Conservation (phyloP, 1,284 basidiomycete species). For the Ganoderma leucocontextum region DNA sequence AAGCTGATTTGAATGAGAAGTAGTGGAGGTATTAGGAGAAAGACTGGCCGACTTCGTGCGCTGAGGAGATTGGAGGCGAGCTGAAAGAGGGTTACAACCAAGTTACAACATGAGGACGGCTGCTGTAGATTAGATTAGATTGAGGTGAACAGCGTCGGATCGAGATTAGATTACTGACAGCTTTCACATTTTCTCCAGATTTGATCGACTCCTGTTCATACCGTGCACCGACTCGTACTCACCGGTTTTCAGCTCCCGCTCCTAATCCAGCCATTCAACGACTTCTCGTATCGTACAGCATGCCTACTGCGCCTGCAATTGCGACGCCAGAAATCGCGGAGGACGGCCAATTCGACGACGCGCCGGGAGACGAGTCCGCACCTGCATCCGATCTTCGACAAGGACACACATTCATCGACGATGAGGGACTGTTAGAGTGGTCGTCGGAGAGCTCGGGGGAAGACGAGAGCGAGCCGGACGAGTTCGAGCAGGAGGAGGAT, state of each 20-base stretch:
- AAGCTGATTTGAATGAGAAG: no score
- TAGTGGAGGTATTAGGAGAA: neutral
- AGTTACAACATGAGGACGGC: neutral
- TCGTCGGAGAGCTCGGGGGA: conserved; percentile 33
- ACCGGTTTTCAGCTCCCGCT: neutral
- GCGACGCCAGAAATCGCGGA: conserved; percentile 21
- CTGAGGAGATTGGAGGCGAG: neutral
- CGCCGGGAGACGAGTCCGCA: conserved; percentile 33
- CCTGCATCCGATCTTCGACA: conserved; percentile 31
- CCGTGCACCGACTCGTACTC: neutral
- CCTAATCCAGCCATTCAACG: no score
- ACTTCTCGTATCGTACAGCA: neutral
- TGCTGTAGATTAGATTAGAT: conserved; percentile 18
- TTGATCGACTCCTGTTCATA: neutral
- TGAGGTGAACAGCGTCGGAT: no score
- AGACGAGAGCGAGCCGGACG: conserved; percentile 37
- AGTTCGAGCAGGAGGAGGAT: conserved; percentile 41
- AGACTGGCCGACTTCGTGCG: no score
- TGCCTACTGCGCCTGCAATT: neutral
- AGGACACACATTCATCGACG: conserved; percentile 42
- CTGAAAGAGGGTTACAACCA: neutral
- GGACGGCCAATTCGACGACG: conserved; percentile 44
- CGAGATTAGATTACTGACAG: neutral
- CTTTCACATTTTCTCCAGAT: neutral
- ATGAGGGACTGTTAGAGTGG: conserved; percentile 38